These are phyloP conservation scores for Syncephalis plumigaleata DNA, from an alignment of 371 early-diverging fungal genomes.

Conservation along the genomic window DNA sequence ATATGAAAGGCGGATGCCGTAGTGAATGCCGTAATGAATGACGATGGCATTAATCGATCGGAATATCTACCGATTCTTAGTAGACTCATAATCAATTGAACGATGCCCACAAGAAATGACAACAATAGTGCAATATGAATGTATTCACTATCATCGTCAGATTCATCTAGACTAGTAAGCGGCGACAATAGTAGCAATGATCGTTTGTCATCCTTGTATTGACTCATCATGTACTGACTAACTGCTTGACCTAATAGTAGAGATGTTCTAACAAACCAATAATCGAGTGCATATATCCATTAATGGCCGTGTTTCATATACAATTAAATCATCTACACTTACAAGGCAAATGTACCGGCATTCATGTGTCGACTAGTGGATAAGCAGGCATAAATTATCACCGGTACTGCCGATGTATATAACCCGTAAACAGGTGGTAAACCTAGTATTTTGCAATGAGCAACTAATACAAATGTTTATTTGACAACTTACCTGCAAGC, in stretches of 20 bases:
- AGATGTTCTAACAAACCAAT: too few species aligned
- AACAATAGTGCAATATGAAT: too few species aligned
- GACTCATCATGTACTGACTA: too few species aligned
- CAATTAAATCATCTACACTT: too few species aligned
- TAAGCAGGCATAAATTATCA: conserved; percentile 71
- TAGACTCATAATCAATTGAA: not conserved
- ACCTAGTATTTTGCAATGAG: too few species aligned
- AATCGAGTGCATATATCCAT: too few species aligned
- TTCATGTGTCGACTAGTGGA: conserved; percentile 30
- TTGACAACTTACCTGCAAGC: not conserved
- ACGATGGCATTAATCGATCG: not conserved
- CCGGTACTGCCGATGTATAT: conserved; percentile 66
- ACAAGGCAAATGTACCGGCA: not conserved
- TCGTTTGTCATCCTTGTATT: too few species aligned
- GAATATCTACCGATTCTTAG: not conserved
- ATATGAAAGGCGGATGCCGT: not conserved
- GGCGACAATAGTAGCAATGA: too few species aligned
- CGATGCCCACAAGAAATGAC: not conserved
- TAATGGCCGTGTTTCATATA: too few species aligned
- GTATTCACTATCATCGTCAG: too few species aligned
- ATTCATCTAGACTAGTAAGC: too few species aligned
- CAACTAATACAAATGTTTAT: too few species aligned
- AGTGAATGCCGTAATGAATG: not conserved
- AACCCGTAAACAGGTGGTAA: conserved; percentile 75
- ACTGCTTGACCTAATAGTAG: not conserved